A percentile compares a stretch with the other conserved stretches of the same genome.
Conservation (phyloP, 352 stramenopile genomes). For the Pythium folliculosum region DNA sequence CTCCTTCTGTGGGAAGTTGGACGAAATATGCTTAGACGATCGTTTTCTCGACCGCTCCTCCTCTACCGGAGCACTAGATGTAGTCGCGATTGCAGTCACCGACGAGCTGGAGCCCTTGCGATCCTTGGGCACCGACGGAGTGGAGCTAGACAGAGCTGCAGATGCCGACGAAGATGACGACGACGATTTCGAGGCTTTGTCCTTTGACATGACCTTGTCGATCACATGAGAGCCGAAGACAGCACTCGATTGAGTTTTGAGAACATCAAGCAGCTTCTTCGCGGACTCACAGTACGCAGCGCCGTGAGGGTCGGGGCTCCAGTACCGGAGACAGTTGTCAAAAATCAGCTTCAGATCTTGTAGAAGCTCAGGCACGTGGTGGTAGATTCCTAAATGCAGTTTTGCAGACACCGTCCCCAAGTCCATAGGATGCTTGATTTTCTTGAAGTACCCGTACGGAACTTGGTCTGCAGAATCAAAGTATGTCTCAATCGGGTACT, state of each 20-base stretch:
- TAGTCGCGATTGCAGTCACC: background rate
- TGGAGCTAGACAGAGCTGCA: constrained; percentile 11
- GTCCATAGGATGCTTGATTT: constrained; percentile 80
- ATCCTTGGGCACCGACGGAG: constrained; percentile 31
- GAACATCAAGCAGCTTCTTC: constrained; percentile 50
- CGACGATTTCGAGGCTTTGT: constrained; percentile 41
- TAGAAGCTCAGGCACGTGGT: constrained; percentile 55
- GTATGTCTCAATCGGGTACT: constrained; percentile 85
- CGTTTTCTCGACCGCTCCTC: constrained; percentile 40
- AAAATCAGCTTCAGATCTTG: constrained; percentile 78
- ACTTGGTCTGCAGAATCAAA: constrained; percentile 83
- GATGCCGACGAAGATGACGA: constrained; percentile 33
- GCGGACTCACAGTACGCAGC: constrained; percentile 80
- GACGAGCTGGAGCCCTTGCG: constrained; percentile 28
- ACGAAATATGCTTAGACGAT: constrained; percentile 35
- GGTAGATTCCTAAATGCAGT: constrained; percentile 73
- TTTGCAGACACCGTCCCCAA: constrained; percentile 74
- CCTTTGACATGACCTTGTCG: constrained; percentile 35
- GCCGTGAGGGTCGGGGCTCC: constrained; percentile 72
- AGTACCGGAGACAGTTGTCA: constrained; percentile 86
- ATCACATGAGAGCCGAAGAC: constrained; percentile 38
- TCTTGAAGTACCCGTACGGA: constrained; percentile 83
- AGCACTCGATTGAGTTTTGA: constrained; percentile 46
- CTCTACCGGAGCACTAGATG: constrained; percentile 12
- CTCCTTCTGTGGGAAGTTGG: constrained; percentile 65